Percentiles rank a stretch among this genome's conserved stretches.
These are phyloP conservation scores for Acrocalymma vagum DNA, from an alignment of 2,329 filamentous ascomycete genomes.

Conservation along the genomic window DNA sequence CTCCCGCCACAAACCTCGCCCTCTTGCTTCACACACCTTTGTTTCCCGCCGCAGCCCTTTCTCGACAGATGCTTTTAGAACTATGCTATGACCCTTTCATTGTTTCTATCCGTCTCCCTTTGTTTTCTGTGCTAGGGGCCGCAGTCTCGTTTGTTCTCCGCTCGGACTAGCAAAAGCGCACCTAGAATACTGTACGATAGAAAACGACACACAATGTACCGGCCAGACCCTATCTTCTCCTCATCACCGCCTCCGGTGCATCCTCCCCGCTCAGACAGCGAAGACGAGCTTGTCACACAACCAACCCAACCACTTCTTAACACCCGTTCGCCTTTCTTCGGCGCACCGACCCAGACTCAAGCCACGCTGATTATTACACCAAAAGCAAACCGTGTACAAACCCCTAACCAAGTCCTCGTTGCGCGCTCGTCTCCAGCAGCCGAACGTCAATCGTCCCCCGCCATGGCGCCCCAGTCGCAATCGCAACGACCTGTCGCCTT, in stretches of 20 bases:
- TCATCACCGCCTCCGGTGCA: conserved; percentile 37
- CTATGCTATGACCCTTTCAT: conserved; percentile 21
- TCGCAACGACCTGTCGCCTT: conserved; percentile 76
- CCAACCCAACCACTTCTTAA: conserved; percentile 39
- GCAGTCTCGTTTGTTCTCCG: conserved; percentile 8
- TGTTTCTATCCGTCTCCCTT: conserved; percentile 17
- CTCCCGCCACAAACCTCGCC: too few relatives aligned
- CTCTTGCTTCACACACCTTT: too few relatives aligned
- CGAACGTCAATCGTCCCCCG: conserved; percentile 51
- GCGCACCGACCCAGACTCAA: conserved; percentile 57
- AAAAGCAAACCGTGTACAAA: conserved; percentile 39
- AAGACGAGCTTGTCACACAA: conserved; percentile 57
- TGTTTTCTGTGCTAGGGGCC: conserved; percentile 15
- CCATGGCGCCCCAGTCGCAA: conserved; percentile 53
- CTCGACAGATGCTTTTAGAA: conserved; percentile 4
- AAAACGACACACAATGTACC: conserved; percentile 42
- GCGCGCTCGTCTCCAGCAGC: conserved; percentile 83
- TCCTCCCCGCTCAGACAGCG: conserved; percentile 45
- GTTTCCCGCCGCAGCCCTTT: conserved; percentile 18
- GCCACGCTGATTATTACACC: conserved; percentile 67
- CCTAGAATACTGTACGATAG: too few relatives aligned
- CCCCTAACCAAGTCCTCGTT: conserved; percentile 72
- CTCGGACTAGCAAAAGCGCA: not conserved
- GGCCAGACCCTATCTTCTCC: conserved; percentile 41
- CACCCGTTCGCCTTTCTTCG: conserved; percentile 37